Evolutionary conservation across 1,139 yeast genomes (phyloP), one percentile per base, ranked within the genome.

Genomic region (Debaryomyces psychrophilus): DNA sequence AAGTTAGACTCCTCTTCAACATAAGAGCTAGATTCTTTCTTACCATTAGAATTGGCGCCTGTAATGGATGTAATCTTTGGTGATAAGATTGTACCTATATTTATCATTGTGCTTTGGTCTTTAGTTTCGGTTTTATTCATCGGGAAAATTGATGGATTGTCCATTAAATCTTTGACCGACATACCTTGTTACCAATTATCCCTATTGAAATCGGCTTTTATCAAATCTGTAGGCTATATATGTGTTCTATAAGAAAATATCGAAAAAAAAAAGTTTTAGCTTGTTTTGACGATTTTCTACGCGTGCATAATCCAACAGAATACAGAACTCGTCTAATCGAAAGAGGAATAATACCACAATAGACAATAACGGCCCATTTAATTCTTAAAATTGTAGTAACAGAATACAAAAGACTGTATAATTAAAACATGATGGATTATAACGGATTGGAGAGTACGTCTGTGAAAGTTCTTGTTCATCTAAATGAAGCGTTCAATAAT

Each of bases 251-350:
- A 20, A 33, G 11, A 8, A 31, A 20, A 11, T 26, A 33, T 18
- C n/a, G 17, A 20, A 18, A 33, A 31, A 29, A 33, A 33, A 33
- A 15, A 15, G 25, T 11, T 33, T 17, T 11, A 12, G 11, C 27
- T 18, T 17, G 35, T 31, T 20, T 20, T 34, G 28, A 25, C 38
- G 28, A 35, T 23, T 38, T 38, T 38, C 28, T 35, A 27, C 41
- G 41, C 41, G 41, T 38, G 41, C 23, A 37, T 37, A 15, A 25
- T 9, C 12, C 36, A 33, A 28, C n/a, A 23, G 9, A 23, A 20
- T 35, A 8, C 34, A 12, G 18, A 22, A 7, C 18, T 12, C 38
- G 18, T 22, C 23, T 35, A 35, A 20, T 22, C 28, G 12, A 35
- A 26, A 26, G 28, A 28, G 14, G 33, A 29, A 38, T 17, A 28